phyloP scores from a whole-genome alignment of 1,284 basidiomycete species.

The Papiliotrema fonsecae region DNA sequence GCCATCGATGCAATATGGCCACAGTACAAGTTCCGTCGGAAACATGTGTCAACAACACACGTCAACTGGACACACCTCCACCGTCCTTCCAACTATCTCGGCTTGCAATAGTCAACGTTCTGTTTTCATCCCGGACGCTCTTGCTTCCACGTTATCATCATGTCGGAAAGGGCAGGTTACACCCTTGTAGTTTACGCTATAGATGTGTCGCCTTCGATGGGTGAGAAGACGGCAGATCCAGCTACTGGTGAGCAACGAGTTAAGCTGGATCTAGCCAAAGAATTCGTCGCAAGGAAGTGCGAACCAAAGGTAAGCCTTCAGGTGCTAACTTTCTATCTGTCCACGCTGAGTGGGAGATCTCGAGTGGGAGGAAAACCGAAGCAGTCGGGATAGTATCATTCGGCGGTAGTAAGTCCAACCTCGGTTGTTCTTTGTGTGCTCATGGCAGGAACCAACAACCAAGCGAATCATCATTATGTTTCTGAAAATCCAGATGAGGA shows the following conservation, averaged over 20 bases:
- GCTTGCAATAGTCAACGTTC: background rate
- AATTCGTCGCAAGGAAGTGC: conserved; percentile 79
- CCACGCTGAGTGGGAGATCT: conserved; percentile 58
- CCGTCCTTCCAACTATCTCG: background rate
- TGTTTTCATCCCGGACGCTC: background rate
- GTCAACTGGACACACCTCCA: background rate
- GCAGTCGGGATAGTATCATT: conserved; percentile 80
- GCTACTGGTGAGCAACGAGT: conserved; percentile 57
- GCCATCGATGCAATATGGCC: too few species aligned
- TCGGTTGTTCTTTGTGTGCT: conserved; percentile 6
- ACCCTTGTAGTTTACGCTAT: conserved; percentile 59
- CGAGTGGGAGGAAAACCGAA: conserved; percentile 83
- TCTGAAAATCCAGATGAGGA: conserved; percentile 35
- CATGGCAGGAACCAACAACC: conserved; percentile 66
- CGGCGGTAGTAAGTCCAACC: conserved; percentile 61
- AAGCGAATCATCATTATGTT: conserved; percentile 53
- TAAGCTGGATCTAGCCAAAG: conserved; percentile 73
- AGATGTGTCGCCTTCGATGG: conserved; percentile 84
- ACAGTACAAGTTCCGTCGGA: background rate
- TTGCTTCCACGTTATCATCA: conserved; percentile 12
- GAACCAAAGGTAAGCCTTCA: conserved; percentile 68
- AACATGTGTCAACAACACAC: background rate
- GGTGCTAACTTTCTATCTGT: background rate
- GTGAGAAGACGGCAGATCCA: conserved; percentile 58
- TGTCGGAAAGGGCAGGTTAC: conserved; percentile 40